Evolutionary conservation across 768 basidiomycete genomes (phyloP), one percentile per base, ranked within the genome.

Genomic region (Rhodocollybia butyracea): DNA sequence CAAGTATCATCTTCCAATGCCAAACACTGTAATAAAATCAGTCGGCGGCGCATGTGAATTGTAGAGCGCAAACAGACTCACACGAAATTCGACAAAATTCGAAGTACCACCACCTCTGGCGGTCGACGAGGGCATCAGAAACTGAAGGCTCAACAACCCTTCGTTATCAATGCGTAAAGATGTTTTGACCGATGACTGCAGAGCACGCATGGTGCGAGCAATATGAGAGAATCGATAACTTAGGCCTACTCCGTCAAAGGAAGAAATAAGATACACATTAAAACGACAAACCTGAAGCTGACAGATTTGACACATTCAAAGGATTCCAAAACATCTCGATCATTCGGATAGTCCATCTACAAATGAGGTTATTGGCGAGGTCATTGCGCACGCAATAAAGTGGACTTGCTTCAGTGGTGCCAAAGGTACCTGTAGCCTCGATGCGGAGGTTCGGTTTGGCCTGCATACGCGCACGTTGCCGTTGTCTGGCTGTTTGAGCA

Each of bases 291-390:
- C 94, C 85, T 90, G 68, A 91, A 91, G 32, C 74, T 77, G 30
- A 94, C 78, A 6, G 73, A 71, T 32, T 76, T 73, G 11, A 69
- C 74, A 67, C 95, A 98, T 57, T 96, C 91, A 62, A 97, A 94
- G 0, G 85, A 83, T 69, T 97, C 94, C 29, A 98, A 78, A 0
- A 98, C 90, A 47, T 97, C 94, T 46, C 81, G 79, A 64, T 96
- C 94, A 62, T 91, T 94, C 3, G 94, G 94, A 59, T 95, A 98
- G 70, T 99, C 95, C 86, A 98, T 91, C 93, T 95, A 17, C 29
- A 51, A 56, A 36, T 22, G 31, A n/a, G 45, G 26, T 13, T 45
- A 21, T 48, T 32, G 17, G n/a, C 5, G 5, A 40, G 53, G 51
- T 54, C 29, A 34, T 51, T 30, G n/a, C 13, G n/a, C 6, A 41